Evolutionary conservation across 2,329 filamentous ascomycete genomes (phyloP).

Genomic region (Ophiostoma quercus): DNA sequence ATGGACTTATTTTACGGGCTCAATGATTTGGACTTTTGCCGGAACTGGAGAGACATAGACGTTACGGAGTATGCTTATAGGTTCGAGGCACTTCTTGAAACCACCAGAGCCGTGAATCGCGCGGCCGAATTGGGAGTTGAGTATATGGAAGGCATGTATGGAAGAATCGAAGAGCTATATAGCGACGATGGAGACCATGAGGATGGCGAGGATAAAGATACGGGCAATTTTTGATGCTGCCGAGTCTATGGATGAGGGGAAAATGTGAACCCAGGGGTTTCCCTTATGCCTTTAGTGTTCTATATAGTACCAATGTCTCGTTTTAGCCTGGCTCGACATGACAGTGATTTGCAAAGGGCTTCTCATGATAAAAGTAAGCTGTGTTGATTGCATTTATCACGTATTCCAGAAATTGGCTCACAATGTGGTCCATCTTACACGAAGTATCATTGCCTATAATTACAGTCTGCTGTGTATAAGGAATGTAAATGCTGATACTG

Average conservation of each 20-base stretch:
- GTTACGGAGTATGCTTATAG: background rate
- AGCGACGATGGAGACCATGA: background rate
- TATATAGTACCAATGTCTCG: background rate
- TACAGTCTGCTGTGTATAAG: background rate
- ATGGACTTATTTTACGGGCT: background rate
- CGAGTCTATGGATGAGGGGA: background rate
- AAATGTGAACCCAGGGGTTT: background rate
- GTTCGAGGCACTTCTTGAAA: background rate
- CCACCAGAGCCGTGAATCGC: background rate
- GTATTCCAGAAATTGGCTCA: constrained; percentile 19
- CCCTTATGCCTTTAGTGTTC: background rate
- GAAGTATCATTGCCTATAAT: background rate
- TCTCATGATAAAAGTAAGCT: too few relatives aligned
- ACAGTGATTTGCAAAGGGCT: too few relatives aligned
- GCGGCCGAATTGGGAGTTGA: background rate
- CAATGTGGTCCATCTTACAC: constrained; percentile 17
- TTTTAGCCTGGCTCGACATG: too few relatives aligned
- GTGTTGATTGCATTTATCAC: too few relatives aligned
- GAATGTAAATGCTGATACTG: background rate
- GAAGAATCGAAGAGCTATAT: background rate
- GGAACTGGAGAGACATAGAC: background rate
- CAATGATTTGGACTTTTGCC: background rate
- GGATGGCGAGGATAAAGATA: background rate
- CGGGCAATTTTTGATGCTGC: background rate
- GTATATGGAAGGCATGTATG: background rate